Evolutionary conservation across 805 yeast genomes (phyloP), one percentile per base, ranked within the genome.

Genomic region (Phaffomyces opuntiae): DNA sequence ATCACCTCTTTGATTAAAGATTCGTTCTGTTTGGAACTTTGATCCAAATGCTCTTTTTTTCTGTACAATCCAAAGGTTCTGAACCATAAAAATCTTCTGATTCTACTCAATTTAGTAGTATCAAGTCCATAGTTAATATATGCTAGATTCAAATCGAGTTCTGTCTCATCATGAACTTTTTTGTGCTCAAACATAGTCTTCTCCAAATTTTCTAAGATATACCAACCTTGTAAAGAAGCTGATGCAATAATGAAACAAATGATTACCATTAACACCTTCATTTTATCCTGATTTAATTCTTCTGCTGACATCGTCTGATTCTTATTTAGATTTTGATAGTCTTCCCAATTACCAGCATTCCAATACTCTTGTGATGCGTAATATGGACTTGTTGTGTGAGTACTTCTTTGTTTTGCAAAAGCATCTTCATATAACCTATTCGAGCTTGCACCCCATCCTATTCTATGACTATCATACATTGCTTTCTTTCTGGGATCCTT

Each of bases 1-100:
- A 87, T 83, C 48, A 87, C 70, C 60, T 78, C 78, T 57, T 91
- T 91, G 51, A 90, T 74, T 49, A 87, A 70, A 61, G 75, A 75
- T 66, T 90, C 97, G 67, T 90, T 83, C 62, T 83, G 93, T 21
- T 46, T 51, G 4, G 68, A 66, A 43, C 67, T 66, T n/a, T 54
- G 45, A 45, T 67, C 70, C 17, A 68, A 51, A 19, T 61, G 62
- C 1, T 57, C 63, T 36, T 57, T 53, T 13, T 62, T 53, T 9
- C 50, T 49, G 43, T 63, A 67, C 26, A 63, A 50, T 4, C 66
- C 63, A 48, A 59, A 68, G 0, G 69, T 55, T 53, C 81, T 65
- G 54, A 75, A 76, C 80, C 80, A 76, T 45, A 81, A 51, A 55
- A 81, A 81, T 48, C 87, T 66, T 47, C 71, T 66, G 25, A 80